phyloP scores from a whole-genome alignment of 2,329 filamentous ascomycete species.

The Calonectria multiphialidica region DNA sequence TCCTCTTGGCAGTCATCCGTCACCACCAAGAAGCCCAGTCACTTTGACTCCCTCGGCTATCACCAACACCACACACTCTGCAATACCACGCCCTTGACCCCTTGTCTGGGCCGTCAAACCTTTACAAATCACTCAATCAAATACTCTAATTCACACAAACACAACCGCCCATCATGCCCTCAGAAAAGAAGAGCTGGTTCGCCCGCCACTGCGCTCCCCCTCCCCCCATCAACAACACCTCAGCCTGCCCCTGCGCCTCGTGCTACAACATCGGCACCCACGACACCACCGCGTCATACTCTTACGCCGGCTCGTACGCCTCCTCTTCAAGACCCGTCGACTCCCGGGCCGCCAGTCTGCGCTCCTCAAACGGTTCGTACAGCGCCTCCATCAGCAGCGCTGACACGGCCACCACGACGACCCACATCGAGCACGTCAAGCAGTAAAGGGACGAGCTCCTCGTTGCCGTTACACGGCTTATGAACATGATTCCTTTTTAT shows the following conservation, averaged over 20 bases:
- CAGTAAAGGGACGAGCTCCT: slow-evolving; percentile 21
- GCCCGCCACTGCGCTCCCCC: slow-evolving; percentile 55
- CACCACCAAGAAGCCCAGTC: neutral
- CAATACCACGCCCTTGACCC: neutral
- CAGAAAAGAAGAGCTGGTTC: slow-evolving; percentile 51
- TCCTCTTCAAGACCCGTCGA: slow-evolving; percentile 19
- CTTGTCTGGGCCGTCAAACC: neutral
- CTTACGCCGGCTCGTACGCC: slow-evolving; percentile 2
- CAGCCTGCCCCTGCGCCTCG: slow-evolving; percentile 51
- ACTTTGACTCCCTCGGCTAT: slow-evolving; percentile 2
- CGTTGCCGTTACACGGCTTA: neutral
- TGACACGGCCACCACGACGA: slow-evolving; percentile 34
- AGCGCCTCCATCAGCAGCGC: slow-evolving; percentile 39
- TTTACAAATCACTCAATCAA: neutral
- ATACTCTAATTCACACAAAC: neutral
- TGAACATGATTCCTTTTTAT: neutral
- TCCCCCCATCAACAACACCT: slow-evolving; percentile 49
- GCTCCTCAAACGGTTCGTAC: slow-evolving; percentile 33
- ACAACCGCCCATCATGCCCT: slow-evolving; percentile 44
- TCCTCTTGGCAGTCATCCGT: neutral
- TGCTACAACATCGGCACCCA: slow-evolving; percentile 47
- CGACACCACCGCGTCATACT: slow-evolving; percentile 28
- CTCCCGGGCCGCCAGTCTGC: slow-evolving; percentile 6
- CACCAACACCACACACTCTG: slow-evolving; percentile 17
- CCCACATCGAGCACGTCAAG: slow-evolving; percentile 40